Base-by-base conservation (phyloP, 495 filamentous ascomycete genomes). In the Neurospora sp. region DNA sequence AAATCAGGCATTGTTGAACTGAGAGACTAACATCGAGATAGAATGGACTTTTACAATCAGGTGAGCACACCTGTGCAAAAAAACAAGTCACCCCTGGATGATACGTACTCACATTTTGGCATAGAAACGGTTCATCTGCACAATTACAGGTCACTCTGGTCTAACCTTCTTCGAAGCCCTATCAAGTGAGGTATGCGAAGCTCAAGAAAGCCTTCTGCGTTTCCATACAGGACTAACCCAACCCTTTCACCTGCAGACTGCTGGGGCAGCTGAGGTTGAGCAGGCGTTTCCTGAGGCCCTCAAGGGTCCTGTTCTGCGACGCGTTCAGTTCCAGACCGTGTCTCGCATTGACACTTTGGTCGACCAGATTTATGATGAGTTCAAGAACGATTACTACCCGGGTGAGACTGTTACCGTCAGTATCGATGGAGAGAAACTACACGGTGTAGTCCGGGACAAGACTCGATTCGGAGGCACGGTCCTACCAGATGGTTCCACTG, bases 41-140 rank as follows among this genome's bases (percentile, higher is more conserved):
- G 94, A 42, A 89, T 94, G 88, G 95, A 98, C 80, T 97, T 97
- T 80, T 97, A 97, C 79, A 94, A 92, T 72, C 93, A 96, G 86
- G 92, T 92, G 82, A 72, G 86, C 54, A 18, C 27, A 35, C 5
- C 3, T 66, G 54, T 31, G 27, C 27, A 16, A 66, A 14, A 9
- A 9, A 35, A 66, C 27, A 66, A 37, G 6, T 35, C 27, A 66
- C 12, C 54, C 27, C 27, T 66, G 54, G 5, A 66, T 66, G 62
- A 37, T 72, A 72, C 39, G 71, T 76, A 77, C 72, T 72, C 66
- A 79, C 73, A 35, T 62, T 71, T 27, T 5, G 8, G 11, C 3
- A 62, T 76, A 96, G 89, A 92, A 90, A 74, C 90, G 91, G 62
- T 99, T 98, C 79, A 97, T 95, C 71, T 97, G 95, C 81, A 91